Evolutionary conservation across 176 grass and related monocot species (phyloP), one percentile per base, ranked within the genome.

Genomic region (Lolium multiflorum): DNA sequence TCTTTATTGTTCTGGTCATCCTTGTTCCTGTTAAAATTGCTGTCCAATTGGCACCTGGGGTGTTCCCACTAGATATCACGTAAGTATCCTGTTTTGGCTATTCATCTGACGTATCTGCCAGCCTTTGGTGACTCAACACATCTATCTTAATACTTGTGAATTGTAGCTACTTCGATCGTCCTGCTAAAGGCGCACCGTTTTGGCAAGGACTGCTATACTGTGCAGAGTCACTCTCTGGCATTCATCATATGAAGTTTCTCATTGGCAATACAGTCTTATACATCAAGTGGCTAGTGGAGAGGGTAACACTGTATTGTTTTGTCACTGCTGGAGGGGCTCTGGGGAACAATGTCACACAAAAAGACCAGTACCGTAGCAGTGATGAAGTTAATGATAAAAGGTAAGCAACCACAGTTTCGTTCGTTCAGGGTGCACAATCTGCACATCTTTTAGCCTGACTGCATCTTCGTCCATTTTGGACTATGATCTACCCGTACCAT

Each of bases 21-120:
- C 80, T 88, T 69, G 80, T 88, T 67, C 86, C 80, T 50, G 62
- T 88, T 57, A 25, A 88, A 83, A 60, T 88, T 77, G 60, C 50
- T 48, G 57, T 15, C 6, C 61, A 22, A 70, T 59, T 88, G 50
- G 86, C 25, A 49, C 72, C 86, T 69, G 35, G 31, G 26, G 1
- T 88, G 49, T 83, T 88, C 86, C 86, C 80, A 9, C 41, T 82
- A 25, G 71, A 88, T 66, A 88, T 82, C 48, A 68, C 7, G 79
- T 88, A 77, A 76, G 60, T 82, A 76, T 26, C 44, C 59, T 12
- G 67, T 21, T 25, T n/a, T 9, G 58, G 11, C 43, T 58, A 17
- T 73, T 82, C 18, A 65, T 44, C 63, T 46, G 37, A 57, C 52
- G 60, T 66, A 48, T 68, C 41, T 82, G 15, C 79, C 60, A 76